Evolutionary conservation across 345 rosid species (phyloP).

Genomic region (Salix brachista): DNA sequence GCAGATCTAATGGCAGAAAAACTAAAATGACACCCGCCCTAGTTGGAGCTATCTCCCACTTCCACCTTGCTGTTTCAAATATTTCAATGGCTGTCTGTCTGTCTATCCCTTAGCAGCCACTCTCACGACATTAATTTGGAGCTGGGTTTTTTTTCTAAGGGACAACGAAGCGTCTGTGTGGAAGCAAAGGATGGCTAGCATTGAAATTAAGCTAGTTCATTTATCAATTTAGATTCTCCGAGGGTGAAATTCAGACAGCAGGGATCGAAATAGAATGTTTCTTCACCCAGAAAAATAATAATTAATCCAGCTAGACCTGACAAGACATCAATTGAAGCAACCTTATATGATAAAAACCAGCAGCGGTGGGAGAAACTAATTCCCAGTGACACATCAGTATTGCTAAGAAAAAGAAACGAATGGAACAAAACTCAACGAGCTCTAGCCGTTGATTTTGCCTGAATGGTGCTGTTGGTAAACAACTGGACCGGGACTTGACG

Average conservation of each 20-base stretch:
- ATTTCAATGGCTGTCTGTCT: no score
- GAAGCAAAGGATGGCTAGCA: not conserved
- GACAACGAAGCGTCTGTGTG: not conserved
- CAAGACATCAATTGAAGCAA: no score
- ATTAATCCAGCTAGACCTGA: not conserved
- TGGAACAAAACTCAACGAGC: no score
- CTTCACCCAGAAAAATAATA: not conserved
- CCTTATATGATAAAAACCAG: no score
- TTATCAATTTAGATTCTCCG: not conserved
- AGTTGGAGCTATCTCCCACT: not conserved
- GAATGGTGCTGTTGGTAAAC: no score
- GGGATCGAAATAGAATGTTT: not conserved
- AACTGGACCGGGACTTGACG: no score
- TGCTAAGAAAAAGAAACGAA: no score
- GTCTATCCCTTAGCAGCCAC: not conserved
- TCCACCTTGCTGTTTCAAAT: not conserved
- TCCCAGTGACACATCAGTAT: no score
- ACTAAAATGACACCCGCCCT: not conserved
- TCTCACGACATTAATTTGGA: not conserved
- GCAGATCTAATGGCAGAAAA: no score
- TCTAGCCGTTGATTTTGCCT: no score
- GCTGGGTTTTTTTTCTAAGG: not conserved
- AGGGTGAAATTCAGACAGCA: not conserved
- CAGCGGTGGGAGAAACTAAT: no score
- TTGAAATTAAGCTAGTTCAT: not conserved